Conservation (phyloP, 164 flowering plant species). For the Litsea cubeba region DNA sequence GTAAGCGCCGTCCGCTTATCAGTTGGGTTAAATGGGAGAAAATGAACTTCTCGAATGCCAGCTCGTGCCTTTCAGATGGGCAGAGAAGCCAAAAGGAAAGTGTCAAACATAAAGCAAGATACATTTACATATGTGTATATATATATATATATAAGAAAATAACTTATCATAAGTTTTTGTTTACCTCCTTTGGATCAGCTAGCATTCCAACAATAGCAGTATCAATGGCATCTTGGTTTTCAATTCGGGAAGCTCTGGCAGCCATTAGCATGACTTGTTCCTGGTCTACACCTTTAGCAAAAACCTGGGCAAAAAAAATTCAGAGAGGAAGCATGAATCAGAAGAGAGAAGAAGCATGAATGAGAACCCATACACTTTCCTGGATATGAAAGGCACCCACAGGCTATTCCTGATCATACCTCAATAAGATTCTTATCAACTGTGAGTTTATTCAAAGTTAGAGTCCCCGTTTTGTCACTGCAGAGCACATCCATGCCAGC, state of each 20-base stretch:
- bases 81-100: background rate
- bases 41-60: slow-evolving; percentile 83
- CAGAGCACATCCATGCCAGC: slow-evolving; percentile 98
- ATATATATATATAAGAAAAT: background rate
- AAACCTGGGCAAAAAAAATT: slow-evolving; percentile 33
- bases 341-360: background rate
- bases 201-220: slow-evolving; percentile 49
- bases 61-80: slow-evolving; percentile 56
- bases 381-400: background rate
- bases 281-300: slow-evolving; percentile 49
- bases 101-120: background rate
- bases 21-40: slow-evolving; percentile 95
- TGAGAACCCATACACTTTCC: background rate
- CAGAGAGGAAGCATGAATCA: background rate
- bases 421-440: slow-evolving; percentile 87
- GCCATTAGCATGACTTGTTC: slow-evolving; percentile 54
- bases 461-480: slow-evolving; percentile 90
- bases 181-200: slow-evolving; percentile 77
- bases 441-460: slow-evolving; percentile 77
- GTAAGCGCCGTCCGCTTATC: slow-evolving; percentile 94
- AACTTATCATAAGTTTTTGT: background rate
- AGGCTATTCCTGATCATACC: slow-evolving; percentile 31
- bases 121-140: background rate
- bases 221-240: slow-evolving; percentile 62
- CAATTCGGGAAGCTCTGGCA: slow-evolving; percentile 47